Base-by-base conservation (phyloP, 164 flowering plant species). In the Hamamelis virginiana region DNA sequence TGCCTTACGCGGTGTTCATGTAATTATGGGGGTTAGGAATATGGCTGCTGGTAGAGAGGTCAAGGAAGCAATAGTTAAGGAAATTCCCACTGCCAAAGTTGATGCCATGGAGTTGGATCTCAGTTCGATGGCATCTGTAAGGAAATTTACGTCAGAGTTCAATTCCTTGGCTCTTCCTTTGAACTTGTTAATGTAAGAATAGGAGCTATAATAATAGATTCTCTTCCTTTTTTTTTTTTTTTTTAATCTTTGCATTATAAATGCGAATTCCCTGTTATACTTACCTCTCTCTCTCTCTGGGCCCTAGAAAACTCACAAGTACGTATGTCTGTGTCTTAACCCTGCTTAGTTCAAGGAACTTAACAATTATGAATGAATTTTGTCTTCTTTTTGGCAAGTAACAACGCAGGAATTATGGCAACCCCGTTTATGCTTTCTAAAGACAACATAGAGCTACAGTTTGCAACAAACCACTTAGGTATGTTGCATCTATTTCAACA, bases 391-490 rank as follows among this genome's bases (percentile, higher is more conserved):
- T 38, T 62, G 72, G n/a, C 26, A 71, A 90, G 96, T 62, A 91
- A 91, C 69, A 89, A 91, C 82, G 96, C 94, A 79, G 94, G 96
- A 38, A 69, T 89, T 5, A 84, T 87, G 91, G 78, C 76, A 4
- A 64, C 80, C 3, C 92, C 94, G 0, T 89, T 75, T 80, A 75
- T 16, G 77, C 92, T 91, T 50, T 87, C 92, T 16, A 65, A 82
- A 64, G 96, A 89, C 78, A 75, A 80, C 45, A 80, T 87, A 57
- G 96, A 91, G 68, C 68, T 87, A 44, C 94, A 87, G 68, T 91
- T 91, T 72, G 94, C 94, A 6, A 91, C 92, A 62, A 91, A 91
- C 67, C 87, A 91, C 71, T 6, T 91, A 60, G 91, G 91, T 87
- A 81, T 52, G 69, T 66, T 62, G 5, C 59, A 22, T 55, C 11